Percentiles rank a stretch among this genome's conserved stretches.
phyloP scores from a whole-genome alignment of 108 stramenopile genomes.

The Discostella stelligeroides region DNA sequence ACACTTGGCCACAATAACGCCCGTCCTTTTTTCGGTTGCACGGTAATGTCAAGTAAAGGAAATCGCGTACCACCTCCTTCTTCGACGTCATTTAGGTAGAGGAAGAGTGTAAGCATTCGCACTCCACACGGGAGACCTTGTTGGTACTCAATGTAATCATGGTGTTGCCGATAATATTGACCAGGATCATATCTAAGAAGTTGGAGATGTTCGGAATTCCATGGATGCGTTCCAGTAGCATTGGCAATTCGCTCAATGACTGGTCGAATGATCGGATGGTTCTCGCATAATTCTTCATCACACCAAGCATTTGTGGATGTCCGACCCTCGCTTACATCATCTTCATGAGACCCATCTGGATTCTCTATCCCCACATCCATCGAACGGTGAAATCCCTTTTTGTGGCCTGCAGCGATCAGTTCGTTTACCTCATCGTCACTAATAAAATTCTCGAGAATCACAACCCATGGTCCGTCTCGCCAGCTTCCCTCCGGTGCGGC shows the following conservation, averaged over 20 bases:
- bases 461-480: conserved; percentile 81
- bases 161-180: conserved; percentile 55
- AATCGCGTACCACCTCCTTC: conserved; percentile 89
- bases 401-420: conserved; percentile 68
- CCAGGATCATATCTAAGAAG: conserved; percentile 67
- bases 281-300: conserved; percentile 39
- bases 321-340: conserved; percentile 42
- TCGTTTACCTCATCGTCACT: conserved; percentile 70
- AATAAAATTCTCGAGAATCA: conserved; percentile 86
- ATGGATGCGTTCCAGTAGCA: conserved; percentile 6
- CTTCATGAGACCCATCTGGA: conserved; percentile 70
- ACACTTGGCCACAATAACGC: conserved; percentile 85
- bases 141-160: conserved; percentile 58
- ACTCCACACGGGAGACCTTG: conserved; percentile 64
- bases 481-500: conserved; percentile 27
- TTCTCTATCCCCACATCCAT: conserved; percentile 73
- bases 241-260: conserved; percentile 22
- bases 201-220: conserved; percentile 61
- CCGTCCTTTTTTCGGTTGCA: conserved; percentile 72
- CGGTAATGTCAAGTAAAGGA: conserved; percentile 62
- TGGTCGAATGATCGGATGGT: conserved; percentile 1
- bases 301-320: conserved; percentile 55
- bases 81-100: conserved; percentile 90
- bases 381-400: conserved; percentile 75
- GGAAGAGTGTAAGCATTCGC: conserved; percentile 82